These are phyloP conservation scores for Metarhizium sp. DNA, from an alignment of 2,329 filamentous ascomycete genomes.

Conservation along the genomic window DNA sequence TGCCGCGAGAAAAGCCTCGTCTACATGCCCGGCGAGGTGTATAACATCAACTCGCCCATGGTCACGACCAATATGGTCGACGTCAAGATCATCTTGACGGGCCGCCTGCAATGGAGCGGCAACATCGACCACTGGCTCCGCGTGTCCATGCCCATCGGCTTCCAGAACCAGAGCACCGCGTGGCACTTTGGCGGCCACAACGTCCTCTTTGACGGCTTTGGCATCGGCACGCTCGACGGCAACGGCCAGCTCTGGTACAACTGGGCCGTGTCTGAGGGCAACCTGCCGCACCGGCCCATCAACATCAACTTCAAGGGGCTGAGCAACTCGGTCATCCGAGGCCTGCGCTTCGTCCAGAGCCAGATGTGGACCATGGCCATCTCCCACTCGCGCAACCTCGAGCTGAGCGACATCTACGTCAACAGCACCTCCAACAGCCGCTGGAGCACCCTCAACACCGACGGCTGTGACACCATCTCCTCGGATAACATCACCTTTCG, in stretches of 20 bases:
- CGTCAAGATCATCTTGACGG: constrained; percentile 34
- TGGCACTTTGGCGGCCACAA: constrained; percentile 45
- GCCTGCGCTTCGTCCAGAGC: constrained; percentile 42
- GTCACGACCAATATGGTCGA: constrained; percentile 21
- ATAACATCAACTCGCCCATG: constrained; percentile 26
- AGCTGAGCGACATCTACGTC: constrained; percentile 41
- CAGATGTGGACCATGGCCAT: constrained; percentile 54
- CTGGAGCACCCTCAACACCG: constrained; percentile 28
- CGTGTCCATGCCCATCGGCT: constrained; percentile 39
- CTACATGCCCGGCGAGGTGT: constrained; percentile 22
- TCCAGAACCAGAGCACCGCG: constrained; percentile 45
- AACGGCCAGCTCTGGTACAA: constrained; percentile 54
- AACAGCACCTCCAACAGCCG: constrained; percentile 34
- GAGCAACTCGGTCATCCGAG: constrained; percentile 36
- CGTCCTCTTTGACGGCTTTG: constrained; percentile 38
- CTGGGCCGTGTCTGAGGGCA: constrained; percentile 32
- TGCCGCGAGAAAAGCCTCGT: constrained; percentile 21
- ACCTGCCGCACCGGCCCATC: constrained; percentile 40
- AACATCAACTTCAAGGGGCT: constrained; percentile 36
- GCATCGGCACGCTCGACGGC: constrained; percentile 44
- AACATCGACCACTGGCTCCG: constrained; percentile 43
- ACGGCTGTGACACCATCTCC: constrained; percentile 41
- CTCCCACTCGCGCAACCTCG: constrained; percentile 34
- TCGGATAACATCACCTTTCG: constrained; percentile 41
- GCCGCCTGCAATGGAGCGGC: constrained; percentile 29